Evolutionary conservation across 768 basidiomycete species (phyloP).

Genomic region (Leucosporidium scottii): DNA sequence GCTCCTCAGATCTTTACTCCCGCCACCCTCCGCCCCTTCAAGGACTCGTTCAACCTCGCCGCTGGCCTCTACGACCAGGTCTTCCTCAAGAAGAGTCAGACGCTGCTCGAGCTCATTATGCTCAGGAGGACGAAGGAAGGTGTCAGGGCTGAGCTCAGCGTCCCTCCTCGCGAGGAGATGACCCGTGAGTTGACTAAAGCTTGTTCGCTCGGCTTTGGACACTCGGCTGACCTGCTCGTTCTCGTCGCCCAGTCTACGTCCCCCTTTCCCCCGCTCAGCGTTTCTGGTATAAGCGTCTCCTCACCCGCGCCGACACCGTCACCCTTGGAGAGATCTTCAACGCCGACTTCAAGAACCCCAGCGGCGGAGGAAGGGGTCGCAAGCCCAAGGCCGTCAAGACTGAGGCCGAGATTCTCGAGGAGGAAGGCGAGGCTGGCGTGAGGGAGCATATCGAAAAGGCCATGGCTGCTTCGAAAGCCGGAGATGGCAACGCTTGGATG

Average conservation of each 20-base stretch:
- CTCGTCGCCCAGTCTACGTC: constrained; percentile 37
- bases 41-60: constrained; percentile 51
- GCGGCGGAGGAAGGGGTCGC: neutral
- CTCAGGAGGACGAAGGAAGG: constrained; percentile 55
- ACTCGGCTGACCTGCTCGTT: too few relatives aligned
- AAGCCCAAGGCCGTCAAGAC: neutral
- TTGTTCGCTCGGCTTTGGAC: constrained; percentile 46
- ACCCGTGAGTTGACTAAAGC: constrained; percentile 36
- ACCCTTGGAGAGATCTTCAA: constrained; percentile 52
- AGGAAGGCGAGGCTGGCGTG: constrained; percentile 37
- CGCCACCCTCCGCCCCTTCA: constrained; percentile 50
- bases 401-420: neutral
- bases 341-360: constrained; percentile 30
- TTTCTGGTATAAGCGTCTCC: constrained; percentile 57
- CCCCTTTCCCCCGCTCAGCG: constrained; percentile 49
- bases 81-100: constrained; percentile 50
- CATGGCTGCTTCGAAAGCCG: constrained; percentile 2
- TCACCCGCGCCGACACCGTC: constrained; percentile 51
- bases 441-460: neutral
- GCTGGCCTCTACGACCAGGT: constrained; percentile 51
- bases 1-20: constrained; percentile 53
- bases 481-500: constrained; percentile 42
- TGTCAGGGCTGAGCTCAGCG: constrained; percentile 45
- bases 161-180: constrained; percentile 56
- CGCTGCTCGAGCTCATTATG: constrained; percentile 53